These are phyloP conservation scores for Cladosporium sp. DNA, from an alignment of 2,329 filamentous ascomycete genomes.

Conservation along the genomic window DNA sequence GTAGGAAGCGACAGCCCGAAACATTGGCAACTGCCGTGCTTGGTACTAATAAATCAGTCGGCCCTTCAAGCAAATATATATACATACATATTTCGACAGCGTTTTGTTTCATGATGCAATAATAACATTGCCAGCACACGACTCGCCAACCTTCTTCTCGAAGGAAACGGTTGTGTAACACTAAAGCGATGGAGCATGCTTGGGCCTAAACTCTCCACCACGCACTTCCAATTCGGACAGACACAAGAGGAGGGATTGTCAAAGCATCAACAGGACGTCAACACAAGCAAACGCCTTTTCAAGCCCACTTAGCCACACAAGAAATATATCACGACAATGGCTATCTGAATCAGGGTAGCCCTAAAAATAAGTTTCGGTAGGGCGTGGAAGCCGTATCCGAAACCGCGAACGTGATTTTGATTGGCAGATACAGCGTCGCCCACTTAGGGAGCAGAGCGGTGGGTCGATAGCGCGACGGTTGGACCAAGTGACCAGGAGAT, in stretches of 20 bases:
- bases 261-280: constrained; percentile 7
- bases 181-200: not conserved
- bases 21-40: not conserved
- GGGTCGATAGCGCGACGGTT: constrained; percentile 16
- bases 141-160: not conserved
- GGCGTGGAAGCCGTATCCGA: not conserved
- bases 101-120: not conserved
- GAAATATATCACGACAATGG: not conserved
- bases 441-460: constrained; percentile 1
- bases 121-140: not conserved
- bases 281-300: constrained; percentile 6
- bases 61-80: not conserved
- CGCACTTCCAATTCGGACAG: not conserved
- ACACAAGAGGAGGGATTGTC: too few relatives aligned
- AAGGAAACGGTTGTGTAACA: not conserved
- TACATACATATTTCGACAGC: not conserved
- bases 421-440: not conserved
- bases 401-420: not conserved
- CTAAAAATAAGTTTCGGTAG: constrained; percentile 3
- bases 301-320: not conserved
- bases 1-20: not conserved
- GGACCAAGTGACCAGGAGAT: constrained; percentile 14
- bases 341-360: not conserved
- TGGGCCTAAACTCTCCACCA: not conserved
- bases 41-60: not conserved